Conservation (phyloP, 345 rosid genomes). For the Psidium guajava region DNA sequence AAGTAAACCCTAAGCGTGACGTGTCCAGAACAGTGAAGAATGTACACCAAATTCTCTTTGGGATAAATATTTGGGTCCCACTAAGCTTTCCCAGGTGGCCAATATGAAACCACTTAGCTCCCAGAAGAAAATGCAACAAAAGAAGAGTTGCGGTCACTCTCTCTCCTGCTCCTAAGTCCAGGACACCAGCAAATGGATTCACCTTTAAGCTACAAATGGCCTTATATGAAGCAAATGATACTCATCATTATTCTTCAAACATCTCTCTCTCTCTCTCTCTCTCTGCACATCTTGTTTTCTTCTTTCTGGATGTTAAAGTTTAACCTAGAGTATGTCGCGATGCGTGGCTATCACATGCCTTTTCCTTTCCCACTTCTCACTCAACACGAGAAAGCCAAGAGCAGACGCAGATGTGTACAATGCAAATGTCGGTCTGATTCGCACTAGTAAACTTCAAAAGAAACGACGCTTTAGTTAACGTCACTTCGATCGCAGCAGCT, state of each 20-base stretch:
- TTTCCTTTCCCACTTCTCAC: not conserved
- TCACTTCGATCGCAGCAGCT: not conserved
- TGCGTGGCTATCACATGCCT: not conserved
- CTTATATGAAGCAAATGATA: not conserved
- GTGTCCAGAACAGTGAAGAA: not conserved
- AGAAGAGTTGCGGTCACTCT: not conserved
- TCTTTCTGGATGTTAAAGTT: not conserved
- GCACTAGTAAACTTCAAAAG: not conserved
- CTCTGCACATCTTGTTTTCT: not conserved
- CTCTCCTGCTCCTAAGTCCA: not conserved
- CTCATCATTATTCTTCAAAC: not conserved
- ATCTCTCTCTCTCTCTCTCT: not conserved
- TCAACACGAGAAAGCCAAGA: not conserved
- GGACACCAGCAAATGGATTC: not conserved
- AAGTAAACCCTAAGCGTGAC: not conserved
- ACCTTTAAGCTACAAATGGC: not conserved
- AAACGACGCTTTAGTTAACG: not conserved
- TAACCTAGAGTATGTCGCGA: not conserved
- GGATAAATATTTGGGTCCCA: not conserved
- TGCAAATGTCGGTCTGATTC: not conserved
- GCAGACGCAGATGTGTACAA: not conserved
- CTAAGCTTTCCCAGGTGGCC: not conserved
- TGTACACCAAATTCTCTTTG: not conserved
- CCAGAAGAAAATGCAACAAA: not conserved
- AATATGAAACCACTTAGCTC: not conserved